phyloP scores from a whole-genome alignment of 768 basidiomycete species.

The Suillus ampliporus region DNA sequence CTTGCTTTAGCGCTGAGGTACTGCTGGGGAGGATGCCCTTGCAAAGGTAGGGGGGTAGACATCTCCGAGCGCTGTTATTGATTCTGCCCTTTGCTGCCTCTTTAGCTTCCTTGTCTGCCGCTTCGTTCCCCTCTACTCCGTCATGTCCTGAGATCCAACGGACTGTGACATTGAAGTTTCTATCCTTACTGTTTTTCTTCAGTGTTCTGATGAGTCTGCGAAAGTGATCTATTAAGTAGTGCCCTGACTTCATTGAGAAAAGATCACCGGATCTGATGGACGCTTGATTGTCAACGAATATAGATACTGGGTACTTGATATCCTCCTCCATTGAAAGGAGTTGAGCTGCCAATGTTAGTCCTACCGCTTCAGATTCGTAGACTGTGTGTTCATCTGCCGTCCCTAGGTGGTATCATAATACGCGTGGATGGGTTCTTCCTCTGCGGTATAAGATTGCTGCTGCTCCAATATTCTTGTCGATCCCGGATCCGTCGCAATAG shows the following conservation, averaged over 20 bases:
- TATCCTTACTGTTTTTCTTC: not conserved
- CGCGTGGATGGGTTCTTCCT: not conserved
- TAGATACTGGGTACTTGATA: not conserved
- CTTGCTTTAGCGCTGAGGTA: slow-evolving; percentile 13
- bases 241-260: not conserved
- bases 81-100: slow-evolving; percentile 14
- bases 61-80: not conserved
- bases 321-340: slow-evolving; percentile 1
- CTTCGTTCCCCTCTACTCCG: slow-evolving; percentile 23
- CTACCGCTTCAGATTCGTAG: slow-evolving; percentile 31
- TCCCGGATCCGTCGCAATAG: slow-evolving; percentile 22
- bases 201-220: not conserved
- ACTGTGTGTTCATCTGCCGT: slow-evolving; percentile 23
- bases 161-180: not conserved
- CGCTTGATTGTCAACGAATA: slow-evolving; percentile 30
- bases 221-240: slow-evolving; percentile 11
- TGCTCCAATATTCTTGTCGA: slow-evolving; percentile 25
- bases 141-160: slow-evolving; percentile 9
- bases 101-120: slow-evolving; percentile 29
- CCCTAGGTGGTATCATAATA: slow-evolving; percentile 15
- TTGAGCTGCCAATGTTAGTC: slow-evolving; percentile 19
- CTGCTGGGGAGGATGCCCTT: slow-evolving; percentile 1
- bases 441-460: slow-evolving; percentile 14
- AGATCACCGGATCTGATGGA: slow-evolving; percentile 29
- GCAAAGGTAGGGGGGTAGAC: not conserved